Base-by-base conservation (phyloP, 495 filamentous ascomycete genomes). In the Cryomyces antarcticus region DNA sequence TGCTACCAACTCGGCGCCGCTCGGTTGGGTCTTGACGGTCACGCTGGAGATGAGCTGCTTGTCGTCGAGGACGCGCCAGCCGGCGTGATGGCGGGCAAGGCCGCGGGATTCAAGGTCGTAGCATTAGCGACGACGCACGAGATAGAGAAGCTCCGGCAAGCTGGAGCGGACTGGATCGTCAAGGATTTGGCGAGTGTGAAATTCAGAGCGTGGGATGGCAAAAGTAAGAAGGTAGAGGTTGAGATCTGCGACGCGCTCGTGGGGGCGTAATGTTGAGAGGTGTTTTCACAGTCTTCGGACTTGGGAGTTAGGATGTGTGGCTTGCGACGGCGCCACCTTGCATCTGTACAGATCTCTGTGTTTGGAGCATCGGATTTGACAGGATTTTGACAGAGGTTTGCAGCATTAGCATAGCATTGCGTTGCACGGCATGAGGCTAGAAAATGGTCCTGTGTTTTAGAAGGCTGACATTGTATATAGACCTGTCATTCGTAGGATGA, bases 1-100 rank as follows among this genome's bases (percentile, higher is more conserved):
- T 89, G 89, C 67, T 95, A 95, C 57, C 46, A 64, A 31, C 69
- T 92, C 4, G 87, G 83, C 0, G 68, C 68, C 37, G 55, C 66
- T 28, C 41, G 40, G 5, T 28, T 9, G 11, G 43, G 31, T 13
- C 5, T n/a, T 5, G 41, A 43, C 10, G 17, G 40, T 0, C 33
- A 45, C 3, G 43, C 29, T n/a, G 62, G 67, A 0, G 58, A 57
- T 9, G 59, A 68, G 10, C 63, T 89, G 13, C 62, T 95, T 12
- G 88, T 97, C 31, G 60, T 97, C 5, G 89, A 97, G 58, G 89
- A 97, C 60, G 79, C 81, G 39, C 88, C 89, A 0, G 85, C 87
- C n/a, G 89, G 89, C 3, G 87, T 95, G 47, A 63, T 61, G 40
- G 77, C 87, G 13, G 88, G 89, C 24, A 93, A 89, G 61, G 82